These are phyloP conservation scores for Beauveria bassiana DNA, from an alignment of 2,329 filamentous ascomycete species.

Conservation along the genomic window DNA sequence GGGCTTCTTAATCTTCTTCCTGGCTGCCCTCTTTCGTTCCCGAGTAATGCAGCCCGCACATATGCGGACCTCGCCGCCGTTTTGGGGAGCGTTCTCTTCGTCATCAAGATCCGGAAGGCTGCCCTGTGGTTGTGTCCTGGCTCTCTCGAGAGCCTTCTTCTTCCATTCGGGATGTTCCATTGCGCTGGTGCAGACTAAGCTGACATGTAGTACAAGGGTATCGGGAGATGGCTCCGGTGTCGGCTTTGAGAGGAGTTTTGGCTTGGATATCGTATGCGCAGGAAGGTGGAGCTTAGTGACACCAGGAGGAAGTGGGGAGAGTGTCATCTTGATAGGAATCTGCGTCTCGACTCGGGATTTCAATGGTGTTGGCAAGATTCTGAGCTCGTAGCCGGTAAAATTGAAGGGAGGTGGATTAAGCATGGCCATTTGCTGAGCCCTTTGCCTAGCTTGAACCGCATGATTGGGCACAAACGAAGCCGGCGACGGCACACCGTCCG, in stretches of 20 bases:
- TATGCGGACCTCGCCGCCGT: constrained; percentile 90
- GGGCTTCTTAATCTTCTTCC: constrained; percentile 88
- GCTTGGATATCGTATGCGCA: constrained; percentile 86
- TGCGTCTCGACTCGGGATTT: constrained; percentile 97
- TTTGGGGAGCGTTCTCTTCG: constrained; percentile 65
- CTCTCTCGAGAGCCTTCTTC: constrained; percentile 57
- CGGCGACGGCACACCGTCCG: constrained; percentile 19
- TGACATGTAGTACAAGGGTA: constrained; percentile 70
- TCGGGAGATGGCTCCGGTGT: constrained; percentile 58
- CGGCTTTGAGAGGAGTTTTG: constrained; percentile 77
- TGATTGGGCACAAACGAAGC: constrained; percentile 18
- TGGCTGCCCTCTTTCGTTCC: constrained; percentile 80
- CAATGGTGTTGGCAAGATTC: constrained; percentile 58
- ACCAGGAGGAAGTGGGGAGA: constrained; percentile 67
- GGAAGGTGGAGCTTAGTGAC: constrained; percentile 80
- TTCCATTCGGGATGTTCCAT: constrained; percentile 66
- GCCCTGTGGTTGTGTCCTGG: constrained; percentile 33
- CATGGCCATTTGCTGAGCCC: constrained; percentile 25
- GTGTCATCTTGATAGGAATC: constrained; percentile 76
- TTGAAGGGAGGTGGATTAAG: constrained; percentile 20
- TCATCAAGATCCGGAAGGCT: constrained; percentile 36
- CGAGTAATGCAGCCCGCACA: constrained; percentile 86
- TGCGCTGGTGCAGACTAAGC: constrained; percentile 84
- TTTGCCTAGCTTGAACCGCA: constrained; percentile 22
- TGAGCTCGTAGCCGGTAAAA: constrained; percentile 37